A percentile compares a stretch with the other conserved stretches of the same genome.
Conservation (phyloP, 2,329 filamentous ascomycete species). For the Trichoderma lentiforme region DNA sequence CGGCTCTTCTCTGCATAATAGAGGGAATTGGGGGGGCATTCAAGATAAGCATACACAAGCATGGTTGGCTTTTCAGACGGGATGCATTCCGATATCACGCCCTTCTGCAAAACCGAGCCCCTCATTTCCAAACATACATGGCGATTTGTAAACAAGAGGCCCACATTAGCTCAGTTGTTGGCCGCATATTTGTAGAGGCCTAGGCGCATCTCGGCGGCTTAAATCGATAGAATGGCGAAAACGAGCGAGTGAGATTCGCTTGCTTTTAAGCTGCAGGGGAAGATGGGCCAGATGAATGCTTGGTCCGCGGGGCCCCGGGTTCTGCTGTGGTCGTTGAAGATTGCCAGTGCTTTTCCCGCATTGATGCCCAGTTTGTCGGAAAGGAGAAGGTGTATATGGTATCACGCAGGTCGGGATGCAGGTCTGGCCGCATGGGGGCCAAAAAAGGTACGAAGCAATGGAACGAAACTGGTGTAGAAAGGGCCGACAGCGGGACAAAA, state of each 20-base stretch:
- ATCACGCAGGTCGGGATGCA: slow-evolving; percentile 4
- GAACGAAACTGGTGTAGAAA: neutral
- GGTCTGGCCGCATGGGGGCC: neutral
- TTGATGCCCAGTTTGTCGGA: slow-evolving; percentile 9
- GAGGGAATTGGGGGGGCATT: neutral
- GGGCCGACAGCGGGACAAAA: neutral
- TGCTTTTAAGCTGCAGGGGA: neutral
- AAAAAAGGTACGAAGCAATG: neutral
- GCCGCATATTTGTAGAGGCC: neutral
- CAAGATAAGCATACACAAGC: slow-evolving; percentile 11
- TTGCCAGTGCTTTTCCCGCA: neutral
- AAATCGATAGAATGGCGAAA: neutral
- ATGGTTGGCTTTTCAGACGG: neutral
- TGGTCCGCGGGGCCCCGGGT: neutral
- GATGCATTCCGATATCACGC: neutral
- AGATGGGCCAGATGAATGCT: neutral
- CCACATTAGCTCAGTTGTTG: neutral
- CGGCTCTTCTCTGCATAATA: neutral
- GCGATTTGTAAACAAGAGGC: neutral
- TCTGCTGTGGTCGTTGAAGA: neutral
- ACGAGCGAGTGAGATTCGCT: neutral
- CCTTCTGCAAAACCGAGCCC: neutral
- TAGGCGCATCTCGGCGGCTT: neutral
- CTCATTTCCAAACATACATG: neutral
- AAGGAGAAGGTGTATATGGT: slow-evolving; percentile 8